phyloP scores from a whole-genome alignment of 148 eudicot genomes.

The Dysphania ambrosioides region DNA sequence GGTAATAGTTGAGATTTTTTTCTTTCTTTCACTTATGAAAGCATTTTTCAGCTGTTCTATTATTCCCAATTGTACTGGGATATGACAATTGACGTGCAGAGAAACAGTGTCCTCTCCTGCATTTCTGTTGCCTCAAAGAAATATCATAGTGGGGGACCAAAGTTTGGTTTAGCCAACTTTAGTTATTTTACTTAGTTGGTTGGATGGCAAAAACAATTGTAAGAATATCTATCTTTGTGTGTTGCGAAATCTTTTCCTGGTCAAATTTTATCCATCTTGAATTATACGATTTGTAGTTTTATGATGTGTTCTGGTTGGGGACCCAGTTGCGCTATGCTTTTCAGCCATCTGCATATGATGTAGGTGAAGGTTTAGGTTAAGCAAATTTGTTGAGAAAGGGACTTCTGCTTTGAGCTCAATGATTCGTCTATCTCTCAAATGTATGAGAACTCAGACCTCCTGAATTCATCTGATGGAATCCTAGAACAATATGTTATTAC shows the following conservation, averaged over 20 bases:
- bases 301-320: neutral
- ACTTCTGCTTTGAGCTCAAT: neutral
- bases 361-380: neutral
- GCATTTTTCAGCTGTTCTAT: neutral
- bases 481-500: neutral
- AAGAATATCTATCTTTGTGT: constrained; percentile 10
- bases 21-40: neutral
- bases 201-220: constrained; percentile 1
- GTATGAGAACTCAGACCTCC: neutral
- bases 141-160: constrained; percentile 8
- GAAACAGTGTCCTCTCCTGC: neutral
- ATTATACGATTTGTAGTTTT: neutral
- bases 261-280: neutral
- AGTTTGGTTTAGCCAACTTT: neutral
- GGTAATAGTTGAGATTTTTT: neutral
- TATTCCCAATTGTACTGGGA: neutral
- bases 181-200: neutral
- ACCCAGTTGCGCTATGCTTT: neutral
- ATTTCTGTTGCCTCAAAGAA: neutral
- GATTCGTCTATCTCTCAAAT: neutral
- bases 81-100: constrained; percentile 1
- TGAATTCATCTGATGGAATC: neutral
- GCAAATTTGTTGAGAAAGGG: neutral
- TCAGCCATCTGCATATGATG: constrained; percentile 3
- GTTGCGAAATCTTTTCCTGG: constrained; percentile 8